These are phyloP conservation scores for Bruguiera hainesii DNA, from an alignment of 441 rosid species.

Conservation along the genomic window DNA sequence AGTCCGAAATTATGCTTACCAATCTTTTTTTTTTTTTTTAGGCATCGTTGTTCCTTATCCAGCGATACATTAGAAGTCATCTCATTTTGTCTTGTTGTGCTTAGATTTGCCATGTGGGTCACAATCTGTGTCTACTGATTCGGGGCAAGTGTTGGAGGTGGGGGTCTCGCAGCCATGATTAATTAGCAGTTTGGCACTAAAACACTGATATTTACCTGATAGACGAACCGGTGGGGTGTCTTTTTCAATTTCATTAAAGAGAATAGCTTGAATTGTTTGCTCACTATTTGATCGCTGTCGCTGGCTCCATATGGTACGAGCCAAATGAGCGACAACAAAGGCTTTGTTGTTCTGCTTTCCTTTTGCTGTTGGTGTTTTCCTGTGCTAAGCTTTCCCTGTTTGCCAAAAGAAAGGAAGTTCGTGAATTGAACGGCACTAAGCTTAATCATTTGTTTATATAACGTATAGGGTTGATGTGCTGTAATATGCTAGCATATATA, in stretches of 20 bases:
- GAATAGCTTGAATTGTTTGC: slow-evolving; percentile 14
- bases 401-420: slow-evolving; percentile 4
- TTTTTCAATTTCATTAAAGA: slow-evolving; percentile 23
- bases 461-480: background rate
- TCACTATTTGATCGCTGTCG: slow-evolving; percentile 20
- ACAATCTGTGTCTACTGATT: slow-evolving; percentile 16
- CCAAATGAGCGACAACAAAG: slow-evolving; percentile 30
- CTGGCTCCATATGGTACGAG: slow-evolving; percentile 36
- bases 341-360: slow-evolving; percentile 15
- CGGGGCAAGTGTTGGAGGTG: background rate
- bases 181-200: background rate
- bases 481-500: background rate
- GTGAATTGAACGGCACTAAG: background rate
- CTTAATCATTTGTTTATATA: background rate
- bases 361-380: slow-evolving; percentile 19
- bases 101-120: slow-evolving; percentile 21
- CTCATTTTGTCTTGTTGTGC: slow-evolving; percentile 15
- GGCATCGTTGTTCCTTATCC: slow-evolving; percentile 28
- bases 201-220: slow-evolving; percentile 17
- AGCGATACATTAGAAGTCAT: slow-evolving; percentile 1
- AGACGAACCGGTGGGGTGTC: slow-evolving; percentile 24
- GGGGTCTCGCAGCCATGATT: slow-evolving; percentile 22
- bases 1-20: background rate
- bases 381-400: background rate
- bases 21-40: background rate